phyloP scores from a whole-genome alignment of 164 flowering plant species.

The Nelumbo lutea region DNA sequence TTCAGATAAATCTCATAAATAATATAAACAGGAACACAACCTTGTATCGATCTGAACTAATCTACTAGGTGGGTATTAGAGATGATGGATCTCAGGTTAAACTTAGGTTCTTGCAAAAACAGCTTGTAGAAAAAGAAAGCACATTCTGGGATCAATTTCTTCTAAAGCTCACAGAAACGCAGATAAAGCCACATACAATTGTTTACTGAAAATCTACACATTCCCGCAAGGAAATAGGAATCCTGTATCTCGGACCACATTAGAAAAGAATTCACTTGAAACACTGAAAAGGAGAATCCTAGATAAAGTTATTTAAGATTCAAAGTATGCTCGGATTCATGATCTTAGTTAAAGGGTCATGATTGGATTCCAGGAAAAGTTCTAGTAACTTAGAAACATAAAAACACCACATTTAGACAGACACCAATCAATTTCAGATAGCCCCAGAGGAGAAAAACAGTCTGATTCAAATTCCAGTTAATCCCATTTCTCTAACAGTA shows the following conservation, averaged over 20 bases:
- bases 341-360: too few relatives aligned
- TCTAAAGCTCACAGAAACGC: neutral
- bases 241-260: slow-evolving; percentile 1
- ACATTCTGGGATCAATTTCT: neutral
- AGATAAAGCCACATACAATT: neutral
- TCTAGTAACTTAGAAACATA: too few relatives aligned
- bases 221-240: neutral
- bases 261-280: neutral
- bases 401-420: too few relatives aligned
- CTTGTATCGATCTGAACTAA: neutral
- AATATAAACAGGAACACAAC: neutral
- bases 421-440: too few relatives aligned
- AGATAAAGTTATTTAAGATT: neutral
- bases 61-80: neutral
- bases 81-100: neutral
- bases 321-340: too few relatives aligned
- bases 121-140: neutral
- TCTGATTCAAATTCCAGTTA: too few relatives aligned
- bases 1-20: neutral
- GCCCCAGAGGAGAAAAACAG: too few relatives aligned
- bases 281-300: neutral
- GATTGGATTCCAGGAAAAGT: too few relatives aligned
- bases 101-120: neutral
- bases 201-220: neutral
- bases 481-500: too few relatives aligned